Evolutionary conservation across 2,329 filamentous ascomycete species (phyloP).

Genomic region (Monosporascus sp.): DNA sequence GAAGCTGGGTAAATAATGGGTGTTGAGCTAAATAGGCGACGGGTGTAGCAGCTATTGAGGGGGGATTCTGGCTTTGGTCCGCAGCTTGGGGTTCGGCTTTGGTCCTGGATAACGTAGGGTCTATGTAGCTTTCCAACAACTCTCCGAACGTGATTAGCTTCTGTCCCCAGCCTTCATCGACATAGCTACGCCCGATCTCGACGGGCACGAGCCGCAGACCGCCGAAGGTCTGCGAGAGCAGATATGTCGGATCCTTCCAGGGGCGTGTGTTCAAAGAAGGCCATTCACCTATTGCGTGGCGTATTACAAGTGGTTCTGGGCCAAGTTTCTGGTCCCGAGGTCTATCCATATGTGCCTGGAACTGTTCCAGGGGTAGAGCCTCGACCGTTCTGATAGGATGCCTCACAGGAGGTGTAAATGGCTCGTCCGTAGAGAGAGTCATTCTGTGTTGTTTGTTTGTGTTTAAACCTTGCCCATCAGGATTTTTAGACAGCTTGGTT

Average conservation of each 20-base stretch:
- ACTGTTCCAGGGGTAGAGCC: conserved; percentile 50
- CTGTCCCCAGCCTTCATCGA: conserved; percentile 80
- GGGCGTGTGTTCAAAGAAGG: conserved; percentile 63
- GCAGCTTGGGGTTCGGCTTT: neutral
- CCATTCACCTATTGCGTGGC: conserved; percentile 63
- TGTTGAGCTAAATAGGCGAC: conserved; percentile 89
- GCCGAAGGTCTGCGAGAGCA: conserved; percentile 67
- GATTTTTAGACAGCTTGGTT: conserved; percentile 4
- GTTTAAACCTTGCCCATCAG: neutral
- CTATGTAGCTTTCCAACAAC: conserved; percentile 63
- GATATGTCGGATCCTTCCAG: conserved; percentile 72
- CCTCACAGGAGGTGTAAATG: conserved; percentile 38
- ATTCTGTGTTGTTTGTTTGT: neutral
- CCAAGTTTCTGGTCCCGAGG: conserved; percentile 31
- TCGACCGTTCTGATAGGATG: conserved; percentile 37
- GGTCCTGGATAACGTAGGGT: conserved; percentile 17
- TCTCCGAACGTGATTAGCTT: conserved; percentile 68
- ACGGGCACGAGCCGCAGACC: conserved; percentile 80
- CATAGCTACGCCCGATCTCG: conserved; percentile 83
- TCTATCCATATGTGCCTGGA: conserved; percentile 56
- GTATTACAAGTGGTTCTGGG: conserved; percentile 65
- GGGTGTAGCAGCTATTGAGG: conserved; percentile 1
- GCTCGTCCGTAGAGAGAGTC: conserved; percentile 30
- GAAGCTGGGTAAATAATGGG: conserved; percentile 79
- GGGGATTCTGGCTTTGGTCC: neutral